Evolutionary conservation across 495 filamentous ascomycete species (phyloP), one percentile per base, ranked within the genome.

Genomic region (Thozetella sp.): DNA sequence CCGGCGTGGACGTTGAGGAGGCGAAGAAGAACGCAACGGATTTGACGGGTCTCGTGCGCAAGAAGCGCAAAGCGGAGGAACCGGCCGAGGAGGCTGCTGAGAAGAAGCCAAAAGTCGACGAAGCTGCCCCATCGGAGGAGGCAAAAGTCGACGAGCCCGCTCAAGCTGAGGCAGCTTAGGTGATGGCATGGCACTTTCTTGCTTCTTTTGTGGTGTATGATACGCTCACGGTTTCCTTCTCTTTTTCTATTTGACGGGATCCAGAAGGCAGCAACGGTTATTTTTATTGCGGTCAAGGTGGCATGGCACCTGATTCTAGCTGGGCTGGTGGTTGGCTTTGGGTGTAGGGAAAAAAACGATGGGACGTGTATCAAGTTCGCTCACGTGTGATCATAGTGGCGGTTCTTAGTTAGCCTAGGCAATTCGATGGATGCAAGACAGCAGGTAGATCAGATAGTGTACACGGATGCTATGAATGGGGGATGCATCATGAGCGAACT

Each of bases 11-110:
- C n/a, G n/a, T 96, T 25, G 88, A 92, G 58, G 90, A 93, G 64
- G 93, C 87, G 37, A 89, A 88, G 61, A 90, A 89, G 72, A 81
- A 76, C 22, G 95, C 95, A 17, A 96, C 84, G 51, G 96, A 99
- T 67, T 72, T 99, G n/a, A 89, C 88, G 1, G 85, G 89, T 13
- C 72, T 98, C n/a, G 89, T 97, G 2, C 84, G 90, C 56, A 96
- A 83, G 74, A 93, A 96, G 81, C 77, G 84, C 57, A 81, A 83
- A 73, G 74, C 73, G 6, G 64, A 70, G 19, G 70, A 70, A 20
- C 55, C 48, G 1, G 50, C 56, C n/a, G 54, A 61, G 11, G 67
- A 65, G 20, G 70, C 51, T 64, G 55, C 27, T 13, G 67, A 67
- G 24, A 73, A 68, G 26, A 79, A 79, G 68, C 72, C 76, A 6